Base-by-base conservation (phyloP, 371 early-diverging fungal species). In the Mortierella sp. region DNA sequence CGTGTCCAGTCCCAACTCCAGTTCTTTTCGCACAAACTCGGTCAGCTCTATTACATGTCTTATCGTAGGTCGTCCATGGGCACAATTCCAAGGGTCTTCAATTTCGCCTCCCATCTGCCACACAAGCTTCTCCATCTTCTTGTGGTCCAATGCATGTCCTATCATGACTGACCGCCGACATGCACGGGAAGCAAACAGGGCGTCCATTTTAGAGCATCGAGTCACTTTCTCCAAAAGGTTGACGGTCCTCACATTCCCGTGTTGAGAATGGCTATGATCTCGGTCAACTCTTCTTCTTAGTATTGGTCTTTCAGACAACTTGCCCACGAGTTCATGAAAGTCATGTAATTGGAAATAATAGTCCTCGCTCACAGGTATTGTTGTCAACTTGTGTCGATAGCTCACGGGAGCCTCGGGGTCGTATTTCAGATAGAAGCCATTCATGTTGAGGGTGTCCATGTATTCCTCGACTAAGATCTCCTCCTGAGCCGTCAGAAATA, bases 41-140 rank as follows among this genome's bases (percentile, higher is more conserved):
- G n/a, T n/a, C n/a, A n/a, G n/a, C n/a, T n/a, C n/a, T n/a, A n/a
- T n/a, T n/a, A 97, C 67, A 73, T 95, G 94, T 28, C 96, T 85
- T 88, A 96, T 92, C 0, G 99, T 98, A 1, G 99, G 99, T 19
- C 99, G 83, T 4, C 99, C 99, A 67, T 99, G 99, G 17, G 99
- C 99, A 70, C 99, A 99, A 67, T 98, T 98, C 96, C 95, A 97
- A 27, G 96, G 96, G 60, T 95, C 95, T 22, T 94, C 88, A 70
- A 96, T 89, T 47, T 86, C 86, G 17, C 34, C n/a, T n/a, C 91
- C 88, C 88, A 96, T 87, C 67, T 92, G 85, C 13, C 69, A 60
- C 8, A 95, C 86, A 59, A 96, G 92, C 82, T 83, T 81, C 39
- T 61, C 71, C 97, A 96, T 96, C 64, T 91, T 83, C 0, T 62